phyloP scores from a whole-genome alignment of 148 eudicot genomes.

The Silene uniflora region DNA sequence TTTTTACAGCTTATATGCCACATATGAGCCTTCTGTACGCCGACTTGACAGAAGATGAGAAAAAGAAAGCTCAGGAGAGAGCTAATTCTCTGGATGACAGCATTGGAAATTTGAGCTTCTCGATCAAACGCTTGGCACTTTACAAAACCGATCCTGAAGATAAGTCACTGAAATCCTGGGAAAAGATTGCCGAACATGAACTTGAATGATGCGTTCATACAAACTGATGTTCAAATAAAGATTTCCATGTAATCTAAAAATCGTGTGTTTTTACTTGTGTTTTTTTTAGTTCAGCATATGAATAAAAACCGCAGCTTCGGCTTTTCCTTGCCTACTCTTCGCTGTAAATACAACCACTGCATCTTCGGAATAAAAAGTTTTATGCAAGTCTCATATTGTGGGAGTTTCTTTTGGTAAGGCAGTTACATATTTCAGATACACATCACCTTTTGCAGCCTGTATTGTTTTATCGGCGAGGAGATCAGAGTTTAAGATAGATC shows the following conservation, averaged over 20 bases:
- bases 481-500: no score
- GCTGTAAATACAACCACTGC: no score
- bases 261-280: not conserved
- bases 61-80: conserved; percentile 72
- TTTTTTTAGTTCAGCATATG: not conserved
- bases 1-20: conserved; percentile 87
- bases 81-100: conserved; percentile 57
- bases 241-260: not conserved
- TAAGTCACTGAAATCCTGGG: conserved; percentile 82
- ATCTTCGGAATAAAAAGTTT: no score
- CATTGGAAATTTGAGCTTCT: conserved; percentile 61
- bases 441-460: no score
- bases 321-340: not conserved
- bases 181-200: conserved; percentile 56
- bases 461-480: no score
- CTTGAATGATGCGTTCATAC: conserved; percentile 30
- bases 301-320: not conserved
- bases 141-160: conserved; percentile 82
- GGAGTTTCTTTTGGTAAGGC: no score
- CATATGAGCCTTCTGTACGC: conserved; percentile 87
- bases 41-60: conserved; percentile 78
- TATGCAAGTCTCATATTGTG: not conserved
- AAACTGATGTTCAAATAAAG: not conserved
- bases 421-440: no score
- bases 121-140: conserved; percentile 58